These are phyloP conservation scores for Thuja plicata DNA, from an alignment of 83 land plant species.

Conservation along the genomic window DNA sequence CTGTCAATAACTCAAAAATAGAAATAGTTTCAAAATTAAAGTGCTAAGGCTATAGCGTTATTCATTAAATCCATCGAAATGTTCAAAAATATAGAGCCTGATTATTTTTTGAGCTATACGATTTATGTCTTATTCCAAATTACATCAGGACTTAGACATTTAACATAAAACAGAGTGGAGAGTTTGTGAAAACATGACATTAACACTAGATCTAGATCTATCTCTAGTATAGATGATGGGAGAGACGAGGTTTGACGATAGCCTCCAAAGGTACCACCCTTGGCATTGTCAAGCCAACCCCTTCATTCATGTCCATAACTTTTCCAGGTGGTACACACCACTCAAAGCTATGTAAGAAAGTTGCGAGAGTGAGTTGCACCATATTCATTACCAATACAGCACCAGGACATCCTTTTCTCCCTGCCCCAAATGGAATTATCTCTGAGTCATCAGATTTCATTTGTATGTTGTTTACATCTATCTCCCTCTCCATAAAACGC, in stretches of 20 bases:
- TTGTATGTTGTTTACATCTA: not conserved
- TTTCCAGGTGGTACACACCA: not conserved
- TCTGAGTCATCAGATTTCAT: not conserved
- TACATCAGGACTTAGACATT: too few relatives aligned
- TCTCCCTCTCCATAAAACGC: not conserved
- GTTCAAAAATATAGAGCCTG: too few relatives aligned
- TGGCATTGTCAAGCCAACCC: not conserved
- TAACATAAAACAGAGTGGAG: too few relatives aligned
- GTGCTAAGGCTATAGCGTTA: too few relatives aligned
- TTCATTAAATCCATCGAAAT: too few relatives aligned
- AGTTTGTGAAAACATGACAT: too few relatives aligned
- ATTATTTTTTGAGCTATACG: too few relatives aligned
- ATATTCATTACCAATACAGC: not conserved
- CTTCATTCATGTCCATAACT: not conserved
- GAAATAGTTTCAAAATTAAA: too few relatives aligned
- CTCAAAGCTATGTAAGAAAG: not conserved
- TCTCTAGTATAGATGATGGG: slow-evolving; percentile 7
- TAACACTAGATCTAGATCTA: too few relatives aligned
- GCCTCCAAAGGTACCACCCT: slow-evolving; percentile 7
- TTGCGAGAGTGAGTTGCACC: not conserved
- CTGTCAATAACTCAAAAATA: too few relatives aligned
- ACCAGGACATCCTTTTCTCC: slow-evolving; percentile 13
- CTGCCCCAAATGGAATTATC: slow-evolving; percentile 17
- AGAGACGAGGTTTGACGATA: not conserved
- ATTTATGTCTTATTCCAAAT: too few relatives aligned